These are phyloP conservation scores for Cordyceps militaris DNA, from an alignment of 2,329 filamentous ascomycete species.

Conservation along the genomic window DNA sequence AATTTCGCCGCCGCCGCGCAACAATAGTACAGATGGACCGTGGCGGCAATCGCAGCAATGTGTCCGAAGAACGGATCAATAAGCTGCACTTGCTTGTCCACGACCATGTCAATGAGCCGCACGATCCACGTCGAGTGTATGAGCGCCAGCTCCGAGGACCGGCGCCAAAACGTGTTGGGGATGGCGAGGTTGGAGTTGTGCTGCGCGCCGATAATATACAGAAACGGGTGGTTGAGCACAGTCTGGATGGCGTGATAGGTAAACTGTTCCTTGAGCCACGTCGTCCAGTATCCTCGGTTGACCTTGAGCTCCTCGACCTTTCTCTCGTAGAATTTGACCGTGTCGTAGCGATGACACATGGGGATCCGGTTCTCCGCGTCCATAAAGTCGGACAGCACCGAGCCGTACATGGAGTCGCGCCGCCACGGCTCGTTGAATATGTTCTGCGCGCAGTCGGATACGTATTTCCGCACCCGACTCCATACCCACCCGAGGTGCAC, in stretches of 20 bases:
- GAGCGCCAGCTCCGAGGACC: slow-evolving; percentile 43
- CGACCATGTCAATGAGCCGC: slow-evolving; percentile 47
- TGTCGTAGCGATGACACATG: slow-evolving; percentile 45
- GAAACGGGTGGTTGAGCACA: slow-evolving; percentile 46
- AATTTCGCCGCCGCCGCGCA: slow-evolving; percentile 41
- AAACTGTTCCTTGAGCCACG: slow-evolving; percentile 47
- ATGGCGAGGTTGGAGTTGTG: slow-evolving; percentile 45
- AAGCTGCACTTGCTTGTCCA: slow-evolving; percentile 41
- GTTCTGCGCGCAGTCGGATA: slow-evolving; percentile 40
- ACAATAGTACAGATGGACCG: slow-evolving; percentile 47
- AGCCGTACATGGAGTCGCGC: slow-evolving; percentile 44
- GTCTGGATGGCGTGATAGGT: slow-evolving; percentile 45
- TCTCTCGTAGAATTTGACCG: slow-evolving; percentile 45
- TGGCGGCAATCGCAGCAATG: slow-evolving; percentile 44
- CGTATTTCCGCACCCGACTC: slow-evolving; percentile 39
- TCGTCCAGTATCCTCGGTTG: slow-evolving; percentile 42
- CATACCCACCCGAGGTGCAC: slow-evolving; percentile 45
- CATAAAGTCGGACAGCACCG: slow-evolving; percentile 43
- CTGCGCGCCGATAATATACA: slow-evolving; percentile 45
- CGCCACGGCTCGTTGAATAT: slow-evolving; percentile 44
- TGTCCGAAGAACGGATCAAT: slow-evolving; percentile 47
- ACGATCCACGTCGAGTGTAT: slow-evolving; percentile 48
- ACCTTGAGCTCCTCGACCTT: slow-evolving; percentile 37
- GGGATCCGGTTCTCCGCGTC: slow-evolving; percentile 42
- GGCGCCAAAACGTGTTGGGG: slow-evolving; percentile 47